Base-by-base conservation (phyloP, 2,329 filamentous ascomycete species). In the Sporothrix phasma region DNA sequence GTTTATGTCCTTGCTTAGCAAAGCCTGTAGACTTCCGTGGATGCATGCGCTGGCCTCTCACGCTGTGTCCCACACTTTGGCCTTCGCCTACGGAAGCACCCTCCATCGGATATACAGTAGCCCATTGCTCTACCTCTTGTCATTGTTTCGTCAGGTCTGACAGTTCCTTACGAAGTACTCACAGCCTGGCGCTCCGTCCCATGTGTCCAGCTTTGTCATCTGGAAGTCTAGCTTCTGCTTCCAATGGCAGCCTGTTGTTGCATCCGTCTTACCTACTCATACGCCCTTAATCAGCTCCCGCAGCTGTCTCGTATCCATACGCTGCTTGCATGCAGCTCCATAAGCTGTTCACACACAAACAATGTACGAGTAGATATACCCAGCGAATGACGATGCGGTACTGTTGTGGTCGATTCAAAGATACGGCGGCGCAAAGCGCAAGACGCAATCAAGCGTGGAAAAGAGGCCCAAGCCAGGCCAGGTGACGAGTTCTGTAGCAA, bases 201-300 rank as follows among this genome's bases (percentile, higher is more conserved):
- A 60, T 46, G 19, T 46, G 56, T 60, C 26, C 41, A 43, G n/a
- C 24, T 60, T 60, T 60, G 26, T 46, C 41, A 60, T 46, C n/a
- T 37, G 41, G 15, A 17, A 15, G n/a, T 24, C 51, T 39, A 22
- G 51, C 51, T 39, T 31, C 49, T 37, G 49, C 49, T 13, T 39
- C 31, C 31, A 56, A 39, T 56, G n/a, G 11, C 31, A 56, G 31
- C 31, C 15, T 37, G 22, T 58, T n/a, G 3, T 5, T 19, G n/a
- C n/a, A n/a, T n/a, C 39, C 5, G 54, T 29, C 26, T 58, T 29
- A 43, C 11, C 19, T 3, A 10, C 34, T 37, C 34, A n/a, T 24
- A 39, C 29, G 54, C 15, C 15, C 56, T 61, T 61, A 61, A 24
- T 61, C 58, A 61, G 58, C 43, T 47, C 58, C 58, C 15, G 13